Base-by-base conservation (phyloP, 306 rosid genomes). In the Glycyrrhiza uralensis region DNA sequence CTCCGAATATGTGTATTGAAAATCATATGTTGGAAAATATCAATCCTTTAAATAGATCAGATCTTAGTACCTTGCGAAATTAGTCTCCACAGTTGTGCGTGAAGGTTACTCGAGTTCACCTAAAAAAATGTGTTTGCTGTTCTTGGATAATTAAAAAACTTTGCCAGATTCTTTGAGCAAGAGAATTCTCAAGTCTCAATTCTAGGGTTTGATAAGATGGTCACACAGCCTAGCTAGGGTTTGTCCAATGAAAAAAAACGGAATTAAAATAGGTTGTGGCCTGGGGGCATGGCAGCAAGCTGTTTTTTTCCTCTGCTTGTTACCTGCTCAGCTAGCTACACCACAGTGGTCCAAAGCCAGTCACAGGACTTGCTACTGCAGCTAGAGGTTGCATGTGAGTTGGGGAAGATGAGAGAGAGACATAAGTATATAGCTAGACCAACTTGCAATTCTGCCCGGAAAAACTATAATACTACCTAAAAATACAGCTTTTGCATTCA, bases 321-420 rank as follows among this genome's bases (percentile, higher is more conserved):
- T 69, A 54, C 72, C 78, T 76, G 45, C 57, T 71, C 76, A 71
- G 67, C 82, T 38, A 71, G 67, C 82, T 38, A 72, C 79, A 64
- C 57, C 57, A 60, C 33, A 59, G 82, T 77, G 82, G 85, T 82
- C 85, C 84, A 72, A 22, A 41, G 8, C 38, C 56, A 51, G 59
- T 33, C 79, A 47, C 68, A 42, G 49, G 60, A 68, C 52, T 47
- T 36, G 57, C 42, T 66, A 79, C 79, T 66, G 79, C 70, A 36
- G 4, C 8, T 47, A 64, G 23, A 50, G 13, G 14, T 15, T 60
- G 72, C 66, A 67, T 66, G 79, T 66, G 71, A 47, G 60, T 58
- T 65, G 24, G 44, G 38, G 47, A 77, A 49, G 17, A n/a, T n/a
- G n/a, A 49, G 57, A 69, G 57, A 69, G 75, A 57, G n/a, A 45